Percentiles rank a stretch among this genome's conserved stretches.
These are phyloP conservation scores for Leccinum subrobustum DNA, from an alignment of 1,284 basidiomycete species.

Conservation along the genomic window DNA sequence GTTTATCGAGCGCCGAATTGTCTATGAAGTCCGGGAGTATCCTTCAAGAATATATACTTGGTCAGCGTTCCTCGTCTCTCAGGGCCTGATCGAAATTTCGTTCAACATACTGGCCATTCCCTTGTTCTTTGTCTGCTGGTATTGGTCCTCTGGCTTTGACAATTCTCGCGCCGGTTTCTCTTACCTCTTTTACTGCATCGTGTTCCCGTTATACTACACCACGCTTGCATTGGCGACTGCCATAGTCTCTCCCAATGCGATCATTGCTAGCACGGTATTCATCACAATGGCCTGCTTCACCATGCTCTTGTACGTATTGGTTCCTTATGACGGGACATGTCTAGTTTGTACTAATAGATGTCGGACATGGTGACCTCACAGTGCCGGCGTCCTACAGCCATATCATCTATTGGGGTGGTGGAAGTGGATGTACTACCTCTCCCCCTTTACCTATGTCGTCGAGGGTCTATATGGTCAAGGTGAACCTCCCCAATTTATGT, in stretches of 20 bases:
- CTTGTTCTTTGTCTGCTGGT: conserved; percentile 65
- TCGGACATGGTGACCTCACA: conserved; percentile 44
- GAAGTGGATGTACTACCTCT: conserved; percentile 69
- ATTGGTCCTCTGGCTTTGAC: conserved; percentile 59
- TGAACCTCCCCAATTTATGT: not conserved
- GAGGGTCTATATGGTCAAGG: conserved; percentile 11
- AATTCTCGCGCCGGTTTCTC: conserved; percentile 48
- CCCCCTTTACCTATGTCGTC: conserved; percentile 10
- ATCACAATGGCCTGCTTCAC: conserved; percentile 60
- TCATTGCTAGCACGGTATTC: conserved; percentile 63
- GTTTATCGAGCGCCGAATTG: conserved; percentile 34
- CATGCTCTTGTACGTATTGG: conserved; percentile 10
- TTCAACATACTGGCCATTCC: conserved; percentile 60
- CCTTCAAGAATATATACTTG: conserved; percentile 81
- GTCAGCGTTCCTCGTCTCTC: conserved; percentile 65
- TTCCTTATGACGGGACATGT: not conserved
- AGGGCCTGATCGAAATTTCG: conserved; percentile 60
- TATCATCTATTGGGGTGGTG: conserved; percentile 70
- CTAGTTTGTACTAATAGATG: not conserved
- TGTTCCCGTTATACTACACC: conserved; percentile 50
- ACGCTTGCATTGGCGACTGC: conserved; percentile 60
- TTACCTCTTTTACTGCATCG: conserved; percentile 46
- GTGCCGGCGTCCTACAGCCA: conserved; percentile 60
- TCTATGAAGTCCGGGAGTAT: conserved; percentile 73
- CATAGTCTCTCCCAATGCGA: conserved; percentile 57